Evolutionary conservation across 2,329 filamentous ascomycete genomes (phyloP), one percentile per base, ranked within the genome.

Genomic region (Orbilia javanica): DNA sequence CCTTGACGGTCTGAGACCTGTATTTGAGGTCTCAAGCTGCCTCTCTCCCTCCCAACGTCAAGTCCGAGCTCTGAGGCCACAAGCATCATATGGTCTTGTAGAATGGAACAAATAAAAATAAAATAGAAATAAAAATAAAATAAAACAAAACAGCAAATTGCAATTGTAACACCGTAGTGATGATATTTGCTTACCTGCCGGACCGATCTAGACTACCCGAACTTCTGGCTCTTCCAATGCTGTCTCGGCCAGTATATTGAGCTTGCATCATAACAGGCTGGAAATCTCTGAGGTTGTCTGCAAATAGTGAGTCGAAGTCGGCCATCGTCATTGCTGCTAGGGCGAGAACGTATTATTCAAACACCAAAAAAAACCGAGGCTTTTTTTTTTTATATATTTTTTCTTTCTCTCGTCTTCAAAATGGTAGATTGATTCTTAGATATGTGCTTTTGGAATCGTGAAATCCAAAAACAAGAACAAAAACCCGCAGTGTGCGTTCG

Each of bases 211-310:
- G 13, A 36, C 60, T 76, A 5, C 68, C 72, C 25, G 72, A 76
- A 44, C 72, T 76, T 69, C 72, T 36, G 18, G 72, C 72, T 52
- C 72, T 64, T 11, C 65, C 72, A 36, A 76, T 66, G 50, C 27
- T 69, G 46, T 76, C 72, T 36, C 72, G 46, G 36, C 65, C 65
- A 48, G 57, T 22, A 65, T 76, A 76, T 22, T 76, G 72, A 60
- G 46, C 52, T 53, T 76, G 72, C 72, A 76, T 76, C 72, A 76
- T 76, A n/a, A 76, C 57, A 27, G 72, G 72, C 50, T 76, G 72
- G 46, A 76, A 76, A 67, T 76, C 72, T 53, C 72, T 76, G 36
- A 76, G 57, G 50, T 76, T 76, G 18, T 76, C 72, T n/a, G 72
- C 72, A 55, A 76, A 76, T 31, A 76, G 39, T 36, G 72, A 76